A percentile compares a stretch with the other conserved stretches of the same genome.
Evolutionary conservation across 176 grass and related monocot genomes (phyloP).

Genomic region (Oryza glumipatula): DNA sequence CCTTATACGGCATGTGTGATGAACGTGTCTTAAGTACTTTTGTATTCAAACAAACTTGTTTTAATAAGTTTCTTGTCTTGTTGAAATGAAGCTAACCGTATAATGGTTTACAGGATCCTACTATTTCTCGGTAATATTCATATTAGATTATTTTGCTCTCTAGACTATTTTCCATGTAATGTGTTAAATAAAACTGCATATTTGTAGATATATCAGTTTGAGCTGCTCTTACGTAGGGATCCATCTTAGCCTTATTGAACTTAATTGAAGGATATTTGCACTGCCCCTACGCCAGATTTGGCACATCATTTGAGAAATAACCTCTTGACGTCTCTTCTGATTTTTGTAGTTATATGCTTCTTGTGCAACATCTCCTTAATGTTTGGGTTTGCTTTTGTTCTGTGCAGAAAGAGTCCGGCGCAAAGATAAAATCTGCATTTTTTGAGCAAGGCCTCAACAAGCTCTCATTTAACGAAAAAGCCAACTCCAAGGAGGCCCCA

Average conservation of each 20-base stretch:
- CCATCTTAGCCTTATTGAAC: neutral
- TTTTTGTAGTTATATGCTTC: neutral
- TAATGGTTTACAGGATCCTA: neutral
- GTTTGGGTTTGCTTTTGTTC: constrained; percentile 11
- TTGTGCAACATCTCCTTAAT: constrained; percentile 14
- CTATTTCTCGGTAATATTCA: neutral
- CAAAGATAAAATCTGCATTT: constrained; percentile 60
- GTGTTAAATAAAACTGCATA: constrained; percentile 3
- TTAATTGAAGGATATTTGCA: constrained; percentile 33
- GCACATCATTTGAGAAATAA: neutral
- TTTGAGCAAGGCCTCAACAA: constrained; percentile 88
- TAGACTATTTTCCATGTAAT: constrained; percentile 20
- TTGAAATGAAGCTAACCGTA: neutral
- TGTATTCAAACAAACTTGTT: neutral
- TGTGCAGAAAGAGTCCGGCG: constrained; percentile 65
- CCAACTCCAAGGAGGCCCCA: constrained; percentile 55
- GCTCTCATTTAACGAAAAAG: constrained; percentile 61
- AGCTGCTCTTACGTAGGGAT: constrained; percentile 16
- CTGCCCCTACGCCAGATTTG: neutral
- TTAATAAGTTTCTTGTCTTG: neutral
- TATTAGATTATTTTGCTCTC: neutral
- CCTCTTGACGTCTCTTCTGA: neutral
- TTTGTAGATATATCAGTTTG: neutral
- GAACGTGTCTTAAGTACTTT: neutral
- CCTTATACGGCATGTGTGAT: constrained; percentile 2